A percentile compares a stretch with the other conserved stretches of the same genome.
These are phyloP conservation scores for Nicotiana tomentosiformis DNA, from an alignment of 257 asterid species.

Conservation along the genomic window DNA sequence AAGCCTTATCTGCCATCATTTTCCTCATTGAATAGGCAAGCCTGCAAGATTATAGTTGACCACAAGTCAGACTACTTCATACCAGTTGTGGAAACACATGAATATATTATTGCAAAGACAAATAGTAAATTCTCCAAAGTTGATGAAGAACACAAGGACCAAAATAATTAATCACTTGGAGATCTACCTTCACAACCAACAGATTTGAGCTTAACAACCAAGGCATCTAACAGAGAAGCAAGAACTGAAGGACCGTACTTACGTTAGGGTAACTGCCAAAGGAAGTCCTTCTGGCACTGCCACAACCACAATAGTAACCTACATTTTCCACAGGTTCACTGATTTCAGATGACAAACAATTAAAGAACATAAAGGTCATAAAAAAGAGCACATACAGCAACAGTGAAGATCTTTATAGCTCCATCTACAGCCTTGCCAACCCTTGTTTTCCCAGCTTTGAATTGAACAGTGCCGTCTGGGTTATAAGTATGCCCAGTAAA, in stretches of 20 bases:
- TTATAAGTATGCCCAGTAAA: conserved; percentile 74
- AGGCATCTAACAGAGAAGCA: conserved; percentile 4
- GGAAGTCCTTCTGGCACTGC: conserved; percentile 99
- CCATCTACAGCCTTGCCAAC: conserved; percentile 70
- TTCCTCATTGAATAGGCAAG: conserved; percentile 98
- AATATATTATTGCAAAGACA: not conserved
- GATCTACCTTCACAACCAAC: conserved; percentile 4
- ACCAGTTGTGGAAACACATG: not conserved
- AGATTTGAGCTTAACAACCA: not conserved
- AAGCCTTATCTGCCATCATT: conserved; percentile 98
- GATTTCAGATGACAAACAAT: not conserved
- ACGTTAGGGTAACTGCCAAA: conserved; percentile 95
- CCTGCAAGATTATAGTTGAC: conserved; percentile 41
- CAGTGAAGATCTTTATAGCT: conserved; percentile 73
- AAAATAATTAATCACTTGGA: not conserved
- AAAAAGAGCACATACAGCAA: conserved; percentile 54
- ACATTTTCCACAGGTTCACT: not conserved
- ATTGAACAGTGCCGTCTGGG: conserved; percentile 51
- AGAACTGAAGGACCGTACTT: conserved; percentile 23
- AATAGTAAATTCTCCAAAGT: not conserved
- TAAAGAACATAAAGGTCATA: not conserved
- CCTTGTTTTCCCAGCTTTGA: conserved; percentile 56
- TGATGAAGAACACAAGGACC: not conserved
- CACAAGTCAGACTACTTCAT: conserved; percentile 4
- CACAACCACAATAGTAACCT: conserved; percentile 96